A percentile compares a stretch with the other conserved stretches of the same genome.
phyloP scores from a whole-genome alignment of 1,139 yeast species.

The Lodderomyces pseudojiufengensis region DNA sequence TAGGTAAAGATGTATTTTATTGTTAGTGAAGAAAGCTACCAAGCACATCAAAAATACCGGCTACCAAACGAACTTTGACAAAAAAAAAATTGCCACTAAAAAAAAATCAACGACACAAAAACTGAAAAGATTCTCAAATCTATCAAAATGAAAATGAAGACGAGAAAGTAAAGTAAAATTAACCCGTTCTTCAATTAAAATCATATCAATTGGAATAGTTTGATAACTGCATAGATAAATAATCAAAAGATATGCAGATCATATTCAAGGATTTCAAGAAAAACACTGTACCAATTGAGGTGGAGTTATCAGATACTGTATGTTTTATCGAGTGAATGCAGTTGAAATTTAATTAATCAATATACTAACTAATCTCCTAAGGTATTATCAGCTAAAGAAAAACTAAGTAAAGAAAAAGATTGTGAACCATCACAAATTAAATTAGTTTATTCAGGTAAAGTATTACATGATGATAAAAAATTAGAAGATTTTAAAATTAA shows the following conservation, averaged over 20 bases:
- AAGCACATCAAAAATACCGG: too few species aligned
- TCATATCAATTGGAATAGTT: too few species aligned
- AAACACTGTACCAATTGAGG: constrained; percentile 77
- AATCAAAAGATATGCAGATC: too few species aligned
- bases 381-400: constrained; percentile 70
- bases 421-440: constrained; percentile 77
- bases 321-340: constrained; percentile 20
- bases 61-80: neutral
- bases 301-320: constrained; percentile 68
- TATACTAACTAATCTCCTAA: constrained; percentile 14
- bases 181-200: too few species aligned
- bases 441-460: constrained; percentile 89
- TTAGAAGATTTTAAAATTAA: constrained; percentile 72
- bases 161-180: too few species aligned
- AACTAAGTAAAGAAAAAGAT: constrained; percentile 63
- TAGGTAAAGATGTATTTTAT: too few species aligned
- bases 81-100: neutral
- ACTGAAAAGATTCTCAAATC: too few species aligned
- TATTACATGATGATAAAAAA: constrained; percentile 77
- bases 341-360: neutral
- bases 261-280: constrained; percentile 90
- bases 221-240: too few species aligned
- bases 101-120: too few species aligned
- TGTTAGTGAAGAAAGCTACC: too few species aligned
- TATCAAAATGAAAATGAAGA: too few species aligned